Conservation (phyloP, 2,329 filamentous ascomycete species). For the Claviceps citrina region DNA sequence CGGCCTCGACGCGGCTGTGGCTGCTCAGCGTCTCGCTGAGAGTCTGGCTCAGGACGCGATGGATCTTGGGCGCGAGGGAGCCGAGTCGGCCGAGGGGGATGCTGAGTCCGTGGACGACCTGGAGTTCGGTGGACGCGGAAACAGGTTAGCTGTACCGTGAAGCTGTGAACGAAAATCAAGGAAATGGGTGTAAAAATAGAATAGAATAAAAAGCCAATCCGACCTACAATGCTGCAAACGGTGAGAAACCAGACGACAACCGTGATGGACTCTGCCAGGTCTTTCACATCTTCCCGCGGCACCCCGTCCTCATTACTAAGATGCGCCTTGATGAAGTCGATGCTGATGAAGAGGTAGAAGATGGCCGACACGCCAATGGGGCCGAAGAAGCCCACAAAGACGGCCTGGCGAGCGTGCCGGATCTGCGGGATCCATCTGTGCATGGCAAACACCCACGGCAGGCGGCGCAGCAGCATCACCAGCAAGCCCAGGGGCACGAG, state of each 20-base stretch:
- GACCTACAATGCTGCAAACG: conserved; percentile 65
- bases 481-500: conserved; percentile 59
- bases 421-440: conserved; percentile 70
- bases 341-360: conserved; percentile 72
- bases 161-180: too few relatives aligned
- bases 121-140: too few relatives aligned
- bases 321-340: conserved; percentile 51
- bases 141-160: not conserved
- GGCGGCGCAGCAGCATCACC: conserved; percentile 60
- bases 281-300: conserved; percentile 47
- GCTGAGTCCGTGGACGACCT: conserved; percentile 63
- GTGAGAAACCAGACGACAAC: conserved; percentile 77
- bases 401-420: conserved; percentile 54
- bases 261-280: conserved; percentile 49
- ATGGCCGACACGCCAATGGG: conserved; percentile 82
- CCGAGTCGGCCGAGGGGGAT: conserved; percentile 61
- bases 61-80: conserved; percentile 47
- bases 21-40: conserved; percentile 2
- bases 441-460: conserved; percentile 60
- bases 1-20: not conserved
- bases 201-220: too few relatives aligned
- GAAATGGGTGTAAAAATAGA: not conserved
- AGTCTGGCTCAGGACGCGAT: conserved; percentile 15
- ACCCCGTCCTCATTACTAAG: conserved; percentile 41
- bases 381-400: conserved; percentile 86